These are phyloP conservation scores for Backusella liffmaniae DNA, from an alignment of 192 early-diverging fungal genomes.

Conservation along the genomic window DNA sequence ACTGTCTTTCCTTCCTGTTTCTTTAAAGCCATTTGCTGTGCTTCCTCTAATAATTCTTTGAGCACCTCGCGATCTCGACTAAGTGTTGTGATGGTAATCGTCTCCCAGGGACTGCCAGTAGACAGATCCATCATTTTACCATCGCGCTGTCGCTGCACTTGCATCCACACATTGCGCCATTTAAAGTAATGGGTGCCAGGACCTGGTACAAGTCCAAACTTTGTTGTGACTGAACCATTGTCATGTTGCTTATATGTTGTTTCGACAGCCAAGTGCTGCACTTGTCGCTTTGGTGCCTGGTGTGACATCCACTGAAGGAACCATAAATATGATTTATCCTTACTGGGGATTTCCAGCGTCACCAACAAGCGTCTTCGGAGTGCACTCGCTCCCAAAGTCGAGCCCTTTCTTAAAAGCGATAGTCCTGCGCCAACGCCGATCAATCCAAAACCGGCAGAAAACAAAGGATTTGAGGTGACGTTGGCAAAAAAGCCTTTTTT, in stretches of 20 bases:
- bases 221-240: conserved; percentile 83
- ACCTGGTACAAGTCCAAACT: conserved; percentile 88
- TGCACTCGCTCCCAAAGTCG: conserved; percentile 65
- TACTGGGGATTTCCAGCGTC: conserved; percentile 90
- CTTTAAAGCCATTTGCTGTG: conserved; percentile 76
- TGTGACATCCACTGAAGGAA: conserved; percentile 90
- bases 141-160: conserved; percentile 81
- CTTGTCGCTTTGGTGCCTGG: conserved; percentile 44
- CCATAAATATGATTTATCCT: conserved; percentile 94
- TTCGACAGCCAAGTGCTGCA: conserved; percentile 82
- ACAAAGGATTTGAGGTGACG: conserved; percentile 80
- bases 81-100: conserved; percentile 89
- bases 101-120: conserved; percentile 93
- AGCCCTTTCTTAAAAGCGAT: conserved; percentile 73
- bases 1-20: conserved; percentile 96
- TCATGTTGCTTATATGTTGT: conserved; percentile 86
- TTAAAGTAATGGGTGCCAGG: conserved; percentile 88
- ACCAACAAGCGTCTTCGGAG: conserved; percentile 79
- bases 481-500: conserved; percentile 23
- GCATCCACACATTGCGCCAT: conserved; percentile 80
- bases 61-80: conserved; percentile 79
- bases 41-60: conserved; percentile 72
- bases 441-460: conserved; percentile 92
- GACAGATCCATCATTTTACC: conserved; percentile 88
- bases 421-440: conserved; percentile 85